A percentile compares a stretch with the other conserved stretches of the same genome.
Conservation (phyloP, 2,329 filamentous ascomycete species). For the Apiospora hydei region DNA sequence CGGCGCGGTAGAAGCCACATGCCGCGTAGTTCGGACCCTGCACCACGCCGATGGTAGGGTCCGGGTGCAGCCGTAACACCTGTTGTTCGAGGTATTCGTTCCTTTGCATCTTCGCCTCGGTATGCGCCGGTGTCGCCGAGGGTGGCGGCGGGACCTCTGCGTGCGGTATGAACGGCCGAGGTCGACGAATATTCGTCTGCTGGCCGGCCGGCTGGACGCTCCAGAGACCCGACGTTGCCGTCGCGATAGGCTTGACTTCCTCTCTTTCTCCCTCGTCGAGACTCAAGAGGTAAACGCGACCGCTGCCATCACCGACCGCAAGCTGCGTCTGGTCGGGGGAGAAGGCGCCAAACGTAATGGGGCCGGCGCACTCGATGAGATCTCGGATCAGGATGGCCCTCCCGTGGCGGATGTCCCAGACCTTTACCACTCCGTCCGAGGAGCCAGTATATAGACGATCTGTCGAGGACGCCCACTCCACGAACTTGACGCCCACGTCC, state of each 20-base stretch:
- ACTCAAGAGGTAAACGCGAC: constrained; percentile 63
- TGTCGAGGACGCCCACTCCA: constrained; percentile 63
- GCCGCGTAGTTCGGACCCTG: constrained; percentile 61
- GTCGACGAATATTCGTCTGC: constrained; percentile 49
- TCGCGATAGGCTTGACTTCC: not conserved
- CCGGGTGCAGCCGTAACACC: constrained; percentile 51
- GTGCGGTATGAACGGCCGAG: constrained; percentile 59
- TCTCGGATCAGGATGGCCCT: constrained; percentile 56
- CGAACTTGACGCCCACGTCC: constrained; percentile 70
- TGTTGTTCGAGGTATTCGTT: constrained; percentile 46
- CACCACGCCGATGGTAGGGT: constrained; percentile 60
- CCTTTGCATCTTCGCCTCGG: constrained; percentile 30
- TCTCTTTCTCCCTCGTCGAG: constrained; percentile 53
- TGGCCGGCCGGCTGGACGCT: constrained; percentile 44
- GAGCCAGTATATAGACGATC: constrained; percentile 70
- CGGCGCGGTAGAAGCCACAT: constrained; percentile 54
- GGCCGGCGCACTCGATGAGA: constrained; percentile 61
- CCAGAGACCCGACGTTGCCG: constrained; percentile 37
- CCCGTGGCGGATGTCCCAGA: constrained; percentile 64
- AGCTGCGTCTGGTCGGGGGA: constrained; percentile 63
- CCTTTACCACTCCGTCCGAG: constrained; percentile 68
- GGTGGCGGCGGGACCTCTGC: constrained; percentile 53
- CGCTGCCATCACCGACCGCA: constrained; percentile 67
- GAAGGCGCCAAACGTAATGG: constrained; percentile 65
- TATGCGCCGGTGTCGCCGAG: not conserved